Conservation (phyloP, 1,139 yeast species). For the Yamadazyma kanchanaburiensis region DNA sequence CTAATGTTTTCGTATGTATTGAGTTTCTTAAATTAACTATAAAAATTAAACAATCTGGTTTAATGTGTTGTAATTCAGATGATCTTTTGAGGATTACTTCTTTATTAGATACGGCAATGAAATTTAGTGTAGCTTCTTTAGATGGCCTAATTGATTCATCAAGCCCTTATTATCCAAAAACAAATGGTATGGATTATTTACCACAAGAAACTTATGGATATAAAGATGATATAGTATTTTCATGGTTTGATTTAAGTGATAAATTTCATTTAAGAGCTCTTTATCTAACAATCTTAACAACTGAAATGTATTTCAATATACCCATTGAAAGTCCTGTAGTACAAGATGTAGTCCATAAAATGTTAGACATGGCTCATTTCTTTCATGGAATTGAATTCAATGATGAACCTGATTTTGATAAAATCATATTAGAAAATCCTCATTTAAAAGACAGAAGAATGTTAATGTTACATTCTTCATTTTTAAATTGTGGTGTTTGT, state of each 20-base stretch:
- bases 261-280: constrained; percentile 14
- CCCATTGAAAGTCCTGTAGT: constrained; percentile 11
- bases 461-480: constrained; percentile 15
- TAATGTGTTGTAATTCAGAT: constrained; percentile 8
- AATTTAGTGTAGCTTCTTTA: constrained; percentile 10
- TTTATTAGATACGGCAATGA: constrained; percentile 10
- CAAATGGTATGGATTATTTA: constrained; percentile 13
- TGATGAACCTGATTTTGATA: constrained; percentile 6
- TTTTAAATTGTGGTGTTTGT: constrained; percentile 14
- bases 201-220: constrained; percentile 16
- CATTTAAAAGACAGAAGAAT: constrained; percentile 12
- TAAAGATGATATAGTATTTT: constrained; percentile 11
- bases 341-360: constrained; percentile 14
- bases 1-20: constrained; percentile 11
- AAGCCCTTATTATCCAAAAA: constrained; percentile 14
- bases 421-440: constrained; percentile 4
- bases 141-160: constrained; percentile 11
- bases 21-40: constrained; percentile 12
- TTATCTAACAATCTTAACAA: constrained; percentile 11
- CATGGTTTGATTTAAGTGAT: constrained; percentile 17
- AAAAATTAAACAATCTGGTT: constrained; percentile 7
- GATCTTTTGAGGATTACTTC: constrained; percentile 11
- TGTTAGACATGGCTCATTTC: constrained; percentile 14
- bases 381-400: constrained; percentile 10
- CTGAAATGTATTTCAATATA: constrained; percentile 9